These are phyloP conservation scores for Tricholomella constricta DNA, from an alignment of 768 basidiomycete genomes.

Conservation along the genomic window DNA sequence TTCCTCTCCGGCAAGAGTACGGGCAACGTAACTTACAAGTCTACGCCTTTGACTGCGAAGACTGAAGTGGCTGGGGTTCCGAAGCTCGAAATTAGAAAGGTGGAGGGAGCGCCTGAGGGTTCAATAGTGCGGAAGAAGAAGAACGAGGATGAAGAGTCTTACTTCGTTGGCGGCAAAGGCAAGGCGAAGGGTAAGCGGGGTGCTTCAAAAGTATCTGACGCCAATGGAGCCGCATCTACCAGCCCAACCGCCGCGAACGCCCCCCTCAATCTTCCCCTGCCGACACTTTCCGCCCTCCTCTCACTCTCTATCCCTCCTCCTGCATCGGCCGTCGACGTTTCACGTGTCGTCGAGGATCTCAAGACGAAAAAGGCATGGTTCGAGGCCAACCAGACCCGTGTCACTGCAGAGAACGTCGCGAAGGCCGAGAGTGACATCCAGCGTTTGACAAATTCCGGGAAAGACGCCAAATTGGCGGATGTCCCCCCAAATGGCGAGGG, in stretches of 20 bases:
- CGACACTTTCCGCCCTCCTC: constrained; percentile 87
- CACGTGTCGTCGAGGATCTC: constrained; percentile 85
- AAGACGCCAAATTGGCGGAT: constrained; percentile 34
- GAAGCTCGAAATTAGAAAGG: constrained; percentile 82
- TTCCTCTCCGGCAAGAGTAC: constrained; percentile 71
- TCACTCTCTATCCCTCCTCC: constrained; percentile 91
- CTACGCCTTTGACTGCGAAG: constrained; percentile 38
- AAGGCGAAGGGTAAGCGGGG: constrained; percentile 67
- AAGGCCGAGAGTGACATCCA: constrained; percentile 79
- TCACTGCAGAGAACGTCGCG: constrained; percentile 76
- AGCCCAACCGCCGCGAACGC: constrained; percentile 26
- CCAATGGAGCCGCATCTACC: constrained; percentile 31
- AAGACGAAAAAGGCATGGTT: constrained; percentile 96
- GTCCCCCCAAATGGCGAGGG: constrained; percentile 39
- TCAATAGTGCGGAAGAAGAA: constrained; percentile 89
- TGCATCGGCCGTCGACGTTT: constrained; percentile 69
- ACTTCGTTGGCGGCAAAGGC: constrained; percentile 75
- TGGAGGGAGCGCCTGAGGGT: constrained; percentile 72
- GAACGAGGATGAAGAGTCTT: constrained; percentile 78
- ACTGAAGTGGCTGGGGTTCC: constrained; percentile 65
- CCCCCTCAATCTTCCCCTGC: constrained; percentile 73
- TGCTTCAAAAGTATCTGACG: constrained; percentile 39
- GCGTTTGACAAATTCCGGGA: constrained; percentile 50
- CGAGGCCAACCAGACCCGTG: constrained; percentile 85
- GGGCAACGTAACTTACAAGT: constrained; percentile 44